Percentiles rank a stretch among this genome's conserved stretches.
phyloP scores from a whole-genome alignment of 2,329 filamentous ascomycete species.

The Madurella mycetomatis region DNA sequence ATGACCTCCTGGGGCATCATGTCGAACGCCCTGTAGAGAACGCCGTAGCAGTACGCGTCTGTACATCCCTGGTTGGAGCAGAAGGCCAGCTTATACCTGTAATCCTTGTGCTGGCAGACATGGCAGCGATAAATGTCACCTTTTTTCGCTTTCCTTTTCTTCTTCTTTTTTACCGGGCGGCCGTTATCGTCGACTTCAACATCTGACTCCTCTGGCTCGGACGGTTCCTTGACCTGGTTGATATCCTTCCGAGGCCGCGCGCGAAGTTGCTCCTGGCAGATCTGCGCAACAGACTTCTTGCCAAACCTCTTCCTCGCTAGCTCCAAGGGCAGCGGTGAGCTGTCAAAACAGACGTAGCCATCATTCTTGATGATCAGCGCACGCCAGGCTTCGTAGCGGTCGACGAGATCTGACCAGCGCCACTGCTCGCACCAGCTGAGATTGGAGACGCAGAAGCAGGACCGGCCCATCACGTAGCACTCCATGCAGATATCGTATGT shows the following conservation, averaged over 20 bases:
- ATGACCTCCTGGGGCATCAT: slow-evolving; percentile 79
- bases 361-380: slow-evolving; percentile 70
- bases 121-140: slow-evolving; percentile 65
- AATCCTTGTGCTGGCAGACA: slow-evolving; percentile 75
- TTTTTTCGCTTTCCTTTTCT: slow-evolving; percentile 53
- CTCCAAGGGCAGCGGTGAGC: slow-evolving; percentile 66
- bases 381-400: slow-evolving; percentile 80
- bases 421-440: slow-evolving; percentile 93
- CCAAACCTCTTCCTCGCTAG: slow-evolving; percentile 62
- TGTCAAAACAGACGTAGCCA: slow-evolving; percentile 59
- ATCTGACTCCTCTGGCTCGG: slow-evolving; percentile 43
- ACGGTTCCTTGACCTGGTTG: slow-evolving; percentile 54
- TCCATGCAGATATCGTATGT: slow-evolving; percentile 98
- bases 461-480: slow-evolving; percentile 95
- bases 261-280: slow-evolving; percentile 87
- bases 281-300: slow-evolving; percentile 79
- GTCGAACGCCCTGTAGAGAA: slow-evolving; percentile 86
- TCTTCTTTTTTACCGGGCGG: slow-evolving; percentile 58
- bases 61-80: slow-evolving; percentile 68
- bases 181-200: slow-evolving; percentile 61
- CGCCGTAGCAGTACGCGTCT: slow-evolving; percentile 86
- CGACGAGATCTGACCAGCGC: slow-evolving; percentile 71
- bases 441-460: slow-evolving; percentile 81
- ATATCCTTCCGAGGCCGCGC: slow-evolving; percentile 79
- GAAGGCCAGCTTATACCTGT: slow-evolving; percentile 76